These are phyloP conservation scores for Pyrenula massariospora DNA, from an alignment of 495 filamentous ascomycete genomes.

Conservation along the genomic window DNA sequence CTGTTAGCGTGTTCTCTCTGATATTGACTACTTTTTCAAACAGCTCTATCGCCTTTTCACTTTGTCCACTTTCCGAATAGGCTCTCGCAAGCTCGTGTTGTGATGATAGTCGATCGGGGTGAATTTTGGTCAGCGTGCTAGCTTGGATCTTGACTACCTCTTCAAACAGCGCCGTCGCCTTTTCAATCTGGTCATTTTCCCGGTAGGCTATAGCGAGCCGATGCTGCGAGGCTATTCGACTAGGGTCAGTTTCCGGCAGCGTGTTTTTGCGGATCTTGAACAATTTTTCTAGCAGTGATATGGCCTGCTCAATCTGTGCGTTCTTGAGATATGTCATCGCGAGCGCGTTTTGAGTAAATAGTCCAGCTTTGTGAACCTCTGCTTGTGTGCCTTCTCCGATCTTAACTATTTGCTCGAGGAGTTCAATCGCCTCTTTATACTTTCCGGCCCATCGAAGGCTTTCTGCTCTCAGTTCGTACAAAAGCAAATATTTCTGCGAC, in stretches of 20 bases:
- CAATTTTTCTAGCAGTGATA: constrained; percentile 20
- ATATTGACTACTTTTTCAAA: no score
- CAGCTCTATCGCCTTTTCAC: no score
- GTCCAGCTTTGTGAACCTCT: constrained; percentile 15
- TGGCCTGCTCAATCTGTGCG: constrained; percentile 12
- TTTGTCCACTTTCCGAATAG: no score
- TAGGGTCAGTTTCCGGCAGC: constrained; percentile 11
- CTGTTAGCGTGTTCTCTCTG: constrained; percentile 9
- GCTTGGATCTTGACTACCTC: no score
- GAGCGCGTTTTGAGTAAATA: constrained; percentile 16
- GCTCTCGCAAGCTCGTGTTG: no score
- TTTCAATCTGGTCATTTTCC: no score
- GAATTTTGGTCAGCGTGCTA: no score
- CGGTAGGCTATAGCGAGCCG: no score
- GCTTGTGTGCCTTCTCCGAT: constrained; percentile 9
- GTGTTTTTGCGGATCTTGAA: constrained; percentile 12
- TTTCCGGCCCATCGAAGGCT: constrained; percentile 9
- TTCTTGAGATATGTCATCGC: constrained; percentile 16
- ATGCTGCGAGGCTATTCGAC: constrained; percentile 19
- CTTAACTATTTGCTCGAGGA: constrained; percentile 20
- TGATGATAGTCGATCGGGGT: no score
- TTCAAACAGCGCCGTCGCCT: no score
- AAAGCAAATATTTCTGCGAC: neutral
- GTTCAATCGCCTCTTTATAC: constrained; percentile 13
- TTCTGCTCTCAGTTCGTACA: neutral